phyloP scores from a whole-genome alignment of 352 stramenopile species.

The Globisporangium recalcitrans region DNA sequence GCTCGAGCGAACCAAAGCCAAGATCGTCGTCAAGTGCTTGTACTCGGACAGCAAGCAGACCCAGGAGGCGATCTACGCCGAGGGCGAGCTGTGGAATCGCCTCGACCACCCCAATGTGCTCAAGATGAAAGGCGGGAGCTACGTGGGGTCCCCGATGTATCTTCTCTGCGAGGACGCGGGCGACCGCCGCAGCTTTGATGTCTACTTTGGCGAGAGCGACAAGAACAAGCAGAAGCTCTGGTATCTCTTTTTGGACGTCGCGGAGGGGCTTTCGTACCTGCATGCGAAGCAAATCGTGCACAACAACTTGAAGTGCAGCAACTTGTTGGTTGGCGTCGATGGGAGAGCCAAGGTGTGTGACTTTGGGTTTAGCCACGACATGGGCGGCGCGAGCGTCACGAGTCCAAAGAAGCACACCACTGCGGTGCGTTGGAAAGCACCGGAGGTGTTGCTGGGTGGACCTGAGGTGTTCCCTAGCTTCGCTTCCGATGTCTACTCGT shows the following conservation, averaged over 20 bases:
- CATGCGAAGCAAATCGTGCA: constrained; percentile 29
- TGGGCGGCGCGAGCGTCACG: neutral
- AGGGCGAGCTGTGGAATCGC: constrained; percentile 23
- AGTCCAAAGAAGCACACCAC: constrained; percentile 6
- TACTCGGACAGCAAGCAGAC: constrained; percentile 18
- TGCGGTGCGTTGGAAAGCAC: constrained; percentile 22
- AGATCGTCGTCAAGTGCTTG: constrained; percentile 30
- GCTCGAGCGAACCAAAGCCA: constrained; percentile 16
- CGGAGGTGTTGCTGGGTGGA: constrained; percentile 13
- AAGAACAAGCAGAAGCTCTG: constrained; percentile 10
- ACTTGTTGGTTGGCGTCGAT: constrained; percentile 28
- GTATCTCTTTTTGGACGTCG: constrained; percentile 13
- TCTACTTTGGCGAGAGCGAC: constrained; percentile 8
- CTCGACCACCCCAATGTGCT: constrained; percentile 26
- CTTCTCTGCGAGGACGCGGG: constrained; percentile 25
- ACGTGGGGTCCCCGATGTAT: constrained; percentile 20
- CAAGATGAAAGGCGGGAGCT: constrained; percentile 23
- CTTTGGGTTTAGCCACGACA: constrained; percentile 21
- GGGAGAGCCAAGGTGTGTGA: constrained; percentile 22
- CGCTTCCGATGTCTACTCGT: constrained; percentile 24
- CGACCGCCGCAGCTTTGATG: constrained; percentile 19
- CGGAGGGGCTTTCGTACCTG: constrained; percentile 29
- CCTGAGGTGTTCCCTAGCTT: constrained; percentile 6
- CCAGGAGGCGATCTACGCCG: constrained; percentile 17
- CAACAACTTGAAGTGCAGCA: constrained; percentile 32